A percentile compares a stretch with the other conserved stretches of the same genome.
These are phyloP conservation scores for Neoboletus brunneissimus DNA, from an alignment of 768 basidiomycete species.

Conservation along the genomic window DNA sequence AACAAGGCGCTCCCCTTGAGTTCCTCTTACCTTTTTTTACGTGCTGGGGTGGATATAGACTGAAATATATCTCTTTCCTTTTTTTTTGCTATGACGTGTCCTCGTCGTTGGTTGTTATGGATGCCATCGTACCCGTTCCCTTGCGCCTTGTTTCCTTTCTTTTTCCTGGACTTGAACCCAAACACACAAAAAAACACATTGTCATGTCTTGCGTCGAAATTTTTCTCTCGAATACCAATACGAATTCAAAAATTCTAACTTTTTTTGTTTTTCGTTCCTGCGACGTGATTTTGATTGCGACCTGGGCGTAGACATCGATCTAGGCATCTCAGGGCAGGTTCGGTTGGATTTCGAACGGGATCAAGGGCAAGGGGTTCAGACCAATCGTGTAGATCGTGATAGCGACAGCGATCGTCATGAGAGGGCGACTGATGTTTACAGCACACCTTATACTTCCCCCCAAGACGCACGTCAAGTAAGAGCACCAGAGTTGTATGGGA, in stretches of 20 bases:
- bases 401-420: conserved; percentile 6
- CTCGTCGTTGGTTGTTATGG: conserved; percentile 13
- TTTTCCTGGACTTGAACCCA: neutral
- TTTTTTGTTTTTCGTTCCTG: conserved; percentile 4
- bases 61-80: conserved; percentile 67
- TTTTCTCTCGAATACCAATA: conserved; percentile 9
- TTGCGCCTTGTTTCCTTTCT: neutral
- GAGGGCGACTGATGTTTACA: conserved; percentile 18
- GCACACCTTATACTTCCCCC: conserved; percentile 25
- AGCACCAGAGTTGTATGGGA: conserved; percentile 6
- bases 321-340: neutral
- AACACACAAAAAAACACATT: conserved; percentile 5
- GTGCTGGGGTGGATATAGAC: conserved; percentile 58
- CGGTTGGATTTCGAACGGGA: neutral
- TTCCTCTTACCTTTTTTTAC: conserved; percentile 48
- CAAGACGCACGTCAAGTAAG: conserved; percentile 7
- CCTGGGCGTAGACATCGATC: conserved; percentile 5
- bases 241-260: conserved; percentile 11
- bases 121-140: conserved; percentile 8
- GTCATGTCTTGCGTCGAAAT: conserved; percentile 6
- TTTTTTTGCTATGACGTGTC: conserved; percentile 40
- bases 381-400: neutral
- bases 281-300: conserved; percentile 11
- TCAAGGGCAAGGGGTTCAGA: neutral
- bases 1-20: conserved; percentile 43